These are phyloP conservation scores for Magnaporthales sp. DNA, from an alignment of 2,329 filamentous ascomycete species.

Conservation along the genomic window DNA sequence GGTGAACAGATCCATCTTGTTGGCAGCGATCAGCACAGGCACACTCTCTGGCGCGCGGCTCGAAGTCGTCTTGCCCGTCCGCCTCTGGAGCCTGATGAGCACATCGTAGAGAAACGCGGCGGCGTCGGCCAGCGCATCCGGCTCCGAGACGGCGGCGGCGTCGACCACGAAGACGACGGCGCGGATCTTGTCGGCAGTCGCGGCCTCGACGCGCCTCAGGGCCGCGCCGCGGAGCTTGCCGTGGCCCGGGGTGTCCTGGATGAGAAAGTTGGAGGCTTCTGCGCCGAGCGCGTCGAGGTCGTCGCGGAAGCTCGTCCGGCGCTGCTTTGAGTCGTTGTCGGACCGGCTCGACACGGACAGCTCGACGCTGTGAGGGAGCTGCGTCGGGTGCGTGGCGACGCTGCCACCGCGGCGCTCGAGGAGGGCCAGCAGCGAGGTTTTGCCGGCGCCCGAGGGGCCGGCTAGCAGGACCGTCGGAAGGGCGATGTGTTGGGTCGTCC, in stretches of 20 bases:
- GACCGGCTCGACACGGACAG: conserved; percentile 38
- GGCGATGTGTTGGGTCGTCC: conserved; percentile 53
- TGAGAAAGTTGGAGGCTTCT: conserved; percentile 59
- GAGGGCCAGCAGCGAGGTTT: conserved; percentile 79
- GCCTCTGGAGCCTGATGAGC: conserved; percentile 73
- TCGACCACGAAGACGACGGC: conserved; percentile 88
- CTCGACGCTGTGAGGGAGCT: conserved; percentile 41
- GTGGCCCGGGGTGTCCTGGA: conserved; percentile 90
- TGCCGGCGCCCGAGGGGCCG: conserved; percentile 76
- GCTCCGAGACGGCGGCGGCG: conserved; percentile 56
- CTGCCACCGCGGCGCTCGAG: conserved; percentile 44
- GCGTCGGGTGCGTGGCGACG: conserved; percentile 46
- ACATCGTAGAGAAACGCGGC: conserved; percentile 85
- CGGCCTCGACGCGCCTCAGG: conserved; percentile 36
- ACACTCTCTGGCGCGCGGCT: conserved; percentile 50
- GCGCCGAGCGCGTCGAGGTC: conserved; percentile 47
- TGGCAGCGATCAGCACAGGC: conserved; percentile 77
- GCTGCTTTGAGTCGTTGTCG: conserved; percentile 13
- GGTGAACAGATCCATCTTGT: conserved; percentile 94
- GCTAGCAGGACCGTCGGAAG: conserved; percentile 72
- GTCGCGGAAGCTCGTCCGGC: conserved; percentile 34
- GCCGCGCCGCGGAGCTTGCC: conserved; percentile 78
- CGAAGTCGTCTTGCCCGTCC: conserved; percentile 25
- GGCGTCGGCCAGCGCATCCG: conserved; percentile 57
- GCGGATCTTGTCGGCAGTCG: conserved; percentile 37